Base-by-base conservation (phyloP, 2,329 filamentous ascomycete genomes). In the Trichoderma sp. region DNA sequence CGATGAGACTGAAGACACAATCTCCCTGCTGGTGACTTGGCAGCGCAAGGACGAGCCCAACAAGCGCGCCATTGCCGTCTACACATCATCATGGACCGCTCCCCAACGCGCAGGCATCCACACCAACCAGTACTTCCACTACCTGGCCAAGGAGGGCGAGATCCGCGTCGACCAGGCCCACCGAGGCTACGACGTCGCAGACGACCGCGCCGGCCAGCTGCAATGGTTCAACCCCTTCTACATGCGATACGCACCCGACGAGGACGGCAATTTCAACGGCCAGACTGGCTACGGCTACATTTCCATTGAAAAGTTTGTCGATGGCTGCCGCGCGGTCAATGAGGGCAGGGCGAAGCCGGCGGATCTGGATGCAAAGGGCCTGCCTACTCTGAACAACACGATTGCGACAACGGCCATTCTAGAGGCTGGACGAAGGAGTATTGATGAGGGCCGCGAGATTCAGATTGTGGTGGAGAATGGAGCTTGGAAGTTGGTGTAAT, bases 111-210 rank as follows among this genome's bases (percentile, higher is more conserved):
- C 94, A 0, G 94, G 95, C 61, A 94, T 97, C n/a, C 95, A 97
- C 82, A 95, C 91, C 1, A 97, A 97, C 80, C 94, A 97, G 83
- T 96, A 97, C 82, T 97, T 97, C 84, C 94, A 97, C 82, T 97
- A 96, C 83, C 91, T 97, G 83, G 94, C 88, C 3, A 87, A 88
- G 70, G 88, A 90, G 68, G 94, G 94, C 72, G 94, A 97, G 82
- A 89, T 97, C 75, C 89, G 92, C 70, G 88, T 97, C 75, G 93
- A 97, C 83, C 95, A 97, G 82, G 94, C 94, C 56, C 96, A 97
- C 85, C 88, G 94, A 67, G 94, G 94, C 59, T 97, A 97, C 82
- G 94, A 97, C 76, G 91, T 97, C 13, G 93, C 94, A n/a, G 92
- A 94, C 73, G 94, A 97, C 78, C 86, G 81, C 24, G 83, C 83